Evolutionary conservation across 2,329 filamentous ascomycete species (phyloP), one percentile per base, ranked within the genome.

Genomic region (Curvularia lunata): DNA sequence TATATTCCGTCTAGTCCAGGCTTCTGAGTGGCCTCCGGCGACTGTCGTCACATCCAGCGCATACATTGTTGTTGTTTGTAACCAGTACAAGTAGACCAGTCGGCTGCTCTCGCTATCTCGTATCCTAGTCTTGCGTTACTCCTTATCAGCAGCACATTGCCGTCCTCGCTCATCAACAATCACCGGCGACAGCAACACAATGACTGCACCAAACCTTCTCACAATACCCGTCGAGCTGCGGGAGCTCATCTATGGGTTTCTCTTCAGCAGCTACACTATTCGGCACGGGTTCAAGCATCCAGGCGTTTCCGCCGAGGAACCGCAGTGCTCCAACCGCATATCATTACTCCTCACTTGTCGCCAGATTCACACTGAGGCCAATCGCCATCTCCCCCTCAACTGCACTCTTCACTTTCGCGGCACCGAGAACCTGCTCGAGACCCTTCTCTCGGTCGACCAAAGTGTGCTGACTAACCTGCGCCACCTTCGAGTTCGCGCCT

Each of bases 381-480:
- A 68, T 66, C 71, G 68, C 16, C 67, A 74, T 54, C 69, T 77
- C 2, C 70, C 72, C 8, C 51, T 72, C 34, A 72, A 72, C 40
- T 66, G 66, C 43, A 65, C 61, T 4, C 61, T 77, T 6, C 68
- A 74, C 34, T 77, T 77, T 25, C 68, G 68, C 45, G 68, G 71
- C 47, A 76, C 74, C 12, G 73, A 77, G 50, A 56, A 69, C 7
- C 61, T 76, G 45, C 63, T 77, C 6, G 66, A 72, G 4, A 76
- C 69, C 10, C 64, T 77, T 1, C 57, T 75, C 16, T 68, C 62
- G 13, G 62, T 71, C 21, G 67, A 69, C 30, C 73, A 75, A 52
- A 63, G 65, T 16, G 58, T 73, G 12, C 37, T 75, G 9, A 75
- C 69, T 18, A 68, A 70, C n/a, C 51, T 77, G 48, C 71, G 73